Percentiles rank a stretch among this genome's conserved stretches.
Evolutionary conservation across 345 rosid genomes (phyloP).

Genomic region (Salix caprea): DNA sequence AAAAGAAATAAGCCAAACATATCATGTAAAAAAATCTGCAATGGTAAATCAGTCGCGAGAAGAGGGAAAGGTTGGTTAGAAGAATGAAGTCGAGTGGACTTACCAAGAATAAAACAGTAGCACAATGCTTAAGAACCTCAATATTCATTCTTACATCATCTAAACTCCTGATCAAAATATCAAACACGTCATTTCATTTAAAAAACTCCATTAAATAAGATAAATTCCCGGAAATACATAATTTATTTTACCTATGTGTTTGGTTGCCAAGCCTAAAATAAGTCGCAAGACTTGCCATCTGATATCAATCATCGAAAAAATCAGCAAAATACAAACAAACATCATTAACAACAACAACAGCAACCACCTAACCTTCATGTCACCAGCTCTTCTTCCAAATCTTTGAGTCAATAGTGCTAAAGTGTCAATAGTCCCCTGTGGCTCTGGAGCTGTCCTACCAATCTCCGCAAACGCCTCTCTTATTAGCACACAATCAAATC

Average conservation of each 20-base stretch:
- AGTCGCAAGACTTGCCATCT: constrained; percentile 85
- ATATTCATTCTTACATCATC: constrained; percentile 94
- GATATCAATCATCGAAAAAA: not conserved
- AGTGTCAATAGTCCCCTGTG: constrained; percentile 71
- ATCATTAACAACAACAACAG: not conserved
- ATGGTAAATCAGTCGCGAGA: too few species aligned
- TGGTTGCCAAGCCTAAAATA: constrained; percentile 87
- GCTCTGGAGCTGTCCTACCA: constrained; percentile 67
- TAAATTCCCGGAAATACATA: too few species aligned
- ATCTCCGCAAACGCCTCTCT: constrained; percentile 74
- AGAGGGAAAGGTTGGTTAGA: too few species aligned
- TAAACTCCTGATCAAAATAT: constrained; percentile 65
- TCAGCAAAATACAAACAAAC: not conserved
- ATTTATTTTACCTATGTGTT: constrained; percentile 54
- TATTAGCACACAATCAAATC: constrained; percentile 78
- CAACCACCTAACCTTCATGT: constrained; percentile 60
- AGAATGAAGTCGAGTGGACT: constrained; percentile 7
- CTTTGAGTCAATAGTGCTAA: constrained; percentile 61
- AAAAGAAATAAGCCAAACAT: too few species aligned
- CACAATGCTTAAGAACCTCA: constrained; percentile 86
- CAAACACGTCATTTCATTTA: not conserved
- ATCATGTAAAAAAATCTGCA: too few species aligned
- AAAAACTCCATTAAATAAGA: not conserved
- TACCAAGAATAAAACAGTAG: constrained; percentile 90
- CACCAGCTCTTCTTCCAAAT: constrained; percentile 90